Percentiles rank a stretch among this genome's conserved stretches.
phyloP scores from a whole-genome alignment of 2,329 filamentous ascomycete species.

The Calonectria ilicicola region DNA sequence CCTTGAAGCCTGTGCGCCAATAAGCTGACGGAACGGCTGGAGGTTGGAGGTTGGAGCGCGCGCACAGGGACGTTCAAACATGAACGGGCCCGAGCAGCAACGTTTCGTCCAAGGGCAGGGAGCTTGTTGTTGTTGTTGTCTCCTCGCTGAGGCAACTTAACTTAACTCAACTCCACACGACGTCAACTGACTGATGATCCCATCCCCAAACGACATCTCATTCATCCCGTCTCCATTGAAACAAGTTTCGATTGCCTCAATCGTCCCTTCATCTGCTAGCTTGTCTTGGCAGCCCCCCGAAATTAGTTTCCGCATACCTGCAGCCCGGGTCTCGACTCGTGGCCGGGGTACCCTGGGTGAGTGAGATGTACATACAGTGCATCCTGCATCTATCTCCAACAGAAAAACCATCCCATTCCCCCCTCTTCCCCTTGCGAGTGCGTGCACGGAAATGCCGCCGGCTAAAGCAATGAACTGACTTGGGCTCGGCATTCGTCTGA shows the following conservation, averaged over 20 bases:
- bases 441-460: background rate
- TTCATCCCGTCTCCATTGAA: background rate
- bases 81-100: background rate
- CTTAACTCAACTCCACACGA: background rate
- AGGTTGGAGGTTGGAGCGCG: no score
- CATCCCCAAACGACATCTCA: background rate
- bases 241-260: constrained; percentile 1
- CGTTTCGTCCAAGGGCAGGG: background rate
- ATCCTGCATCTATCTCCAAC: background rate
- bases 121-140: background rate
- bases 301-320: constrained; percentile 5
- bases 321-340: background rate
- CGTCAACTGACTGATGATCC: background rate
- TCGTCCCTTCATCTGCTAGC: background rate
- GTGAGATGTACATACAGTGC: background rate
- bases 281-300: background rate
- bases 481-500: background rate
- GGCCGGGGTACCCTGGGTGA: background rate
- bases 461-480: background rate
- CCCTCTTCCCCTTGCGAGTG: background rate
- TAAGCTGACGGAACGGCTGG: background rate
- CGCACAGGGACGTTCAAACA: background rate
- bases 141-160: background rate
- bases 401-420: background rate
- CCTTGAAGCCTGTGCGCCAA: background rate